Evolutionary conservation across 2,329 filamentous ascomycete genomes (phyloP), one percentile per base, ranked within the genome.

Genomic region (Lomentospora prolificans): DNA sequence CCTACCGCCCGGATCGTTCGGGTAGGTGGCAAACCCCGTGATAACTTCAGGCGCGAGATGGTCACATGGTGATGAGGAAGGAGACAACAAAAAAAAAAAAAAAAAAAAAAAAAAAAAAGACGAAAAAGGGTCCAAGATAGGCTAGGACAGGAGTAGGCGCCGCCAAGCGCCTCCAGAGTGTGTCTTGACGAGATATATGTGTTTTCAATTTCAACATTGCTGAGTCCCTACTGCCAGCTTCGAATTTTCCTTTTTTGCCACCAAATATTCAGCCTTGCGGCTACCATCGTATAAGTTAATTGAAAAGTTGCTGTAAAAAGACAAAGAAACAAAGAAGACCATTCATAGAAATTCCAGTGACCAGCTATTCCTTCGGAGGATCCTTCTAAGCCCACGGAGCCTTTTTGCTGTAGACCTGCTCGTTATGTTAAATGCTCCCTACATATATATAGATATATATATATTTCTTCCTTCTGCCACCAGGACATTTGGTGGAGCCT

Each of bases 241-340:
- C 36, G 19, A 17, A 17, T 41, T 41, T 14, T 33, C 30, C 12
- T 39, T 53, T 31, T n/a, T 55, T 50, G 53, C 41, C 28, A 50
- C 30, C 30, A 36, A 28, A 22, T 33, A 41, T 33, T 48, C 53
- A 30, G 46, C 53, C 46, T 55, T 50, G 22, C 33, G 24, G n/a
- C 39, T 55, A 19, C 27, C 41, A 33, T 22, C 17, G n/a, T 25
- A 17, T 48, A 31, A 8, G 25, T 27, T 12, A n/a, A 9, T n/a
- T 50, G 19, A 25, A 10, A 50, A 50, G 6, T 14, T 5, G 3
- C 25, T 50, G 19, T 25, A 22, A 46, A 46, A 46, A 46, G 6
- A n/a, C 7, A n/a, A n/a, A 22, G 6, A n/a, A 46, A 22, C 7
- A 46, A 46, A 46, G 7, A 46, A 6, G 17, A 6, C n/a, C n/a